Evolutionary conservation across 371 early-diverging fungal species (phyloP), one percentile per base, ranked within the genome.

Genomic region (Apophysomyces ossiformis): DNA sequence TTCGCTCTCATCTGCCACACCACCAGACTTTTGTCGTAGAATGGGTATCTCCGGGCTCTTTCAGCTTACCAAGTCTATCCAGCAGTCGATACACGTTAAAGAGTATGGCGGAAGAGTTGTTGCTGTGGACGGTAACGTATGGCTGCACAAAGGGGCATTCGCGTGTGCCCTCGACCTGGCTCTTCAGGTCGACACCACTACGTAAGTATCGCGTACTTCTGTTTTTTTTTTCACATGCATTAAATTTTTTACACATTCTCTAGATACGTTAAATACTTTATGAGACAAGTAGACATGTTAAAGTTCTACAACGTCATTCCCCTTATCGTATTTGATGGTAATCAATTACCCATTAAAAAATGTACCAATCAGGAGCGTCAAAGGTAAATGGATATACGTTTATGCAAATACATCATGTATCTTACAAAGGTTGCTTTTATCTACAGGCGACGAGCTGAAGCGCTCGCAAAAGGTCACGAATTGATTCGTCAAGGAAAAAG

Each of bases 321-420:
- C 0, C 69, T 93, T 37, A 75, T 99, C 57, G 99, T 99, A 4
- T 99, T 99, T 83, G 99, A 99, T 75, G 99, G 99, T 36, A 94
- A 94, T 13, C 78, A 79, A 45, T 79, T 99, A 7, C 97, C 97
- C 0, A 86, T 93, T 46, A 99, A 99, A 73, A 69, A 75, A 18
- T 68, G 64, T 9, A 99, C 98, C 0, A 93, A 93, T 68, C 67
- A 75, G 15, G 88, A 90, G 36, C 85, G 99, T 15, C 66, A 77
- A 60, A 54, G 66, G 85, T 85, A 79, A 46, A 71, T 70, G 16
- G 41, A 60, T 41, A 47, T 59, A 39, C 16, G 39, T 59, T 59
- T 41, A 38, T 59, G 60, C 60, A 59, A n/a, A 59, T 5, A 59
- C n/a, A 9, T 18, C 38, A 1, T 2, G 32, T 38, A 16, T 18